A percentile compares a stretch with the other conserved stretches of the same genome.
Evolutionary conservation across 192 early-diverging fungal species (phyloP).

Genomic region (Mortierella claussenii): DNA sequence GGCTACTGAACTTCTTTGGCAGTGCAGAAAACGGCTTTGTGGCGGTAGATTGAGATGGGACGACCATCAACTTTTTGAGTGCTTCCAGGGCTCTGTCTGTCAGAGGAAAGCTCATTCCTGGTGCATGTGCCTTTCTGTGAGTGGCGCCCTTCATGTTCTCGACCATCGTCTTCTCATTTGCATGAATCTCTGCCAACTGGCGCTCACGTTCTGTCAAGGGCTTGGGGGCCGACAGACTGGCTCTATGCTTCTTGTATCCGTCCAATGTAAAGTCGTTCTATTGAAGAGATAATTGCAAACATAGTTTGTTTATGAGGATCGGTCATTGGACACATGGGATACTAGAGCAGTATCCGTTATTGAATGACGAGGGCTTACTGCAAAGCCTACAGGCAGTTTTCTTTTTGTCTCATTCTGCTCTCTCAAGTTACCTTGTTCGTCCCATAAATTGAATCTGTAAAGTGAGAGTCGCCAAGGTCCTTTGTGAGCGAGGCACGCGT

Average conservation of each 20-base stretch:
- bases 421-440: conserved; percentile 62
- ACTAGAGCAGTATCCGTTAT: not conserved
- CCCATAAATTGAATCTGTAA: conserved; percentile 87
- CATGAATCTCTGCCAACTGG: conserved; percentile 73
- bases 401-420: not conserved
- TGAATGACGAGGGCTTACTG: too few species aligned
- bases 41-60: not conserved
- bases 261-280: conserved; percentile 73
- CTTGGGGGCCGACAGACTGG: conserved; percentile 71
- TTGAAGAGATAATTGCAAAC: not conserved
- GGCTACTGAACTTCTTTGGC: conserved; percentile 33
- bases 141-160: conserved; percentile 64
- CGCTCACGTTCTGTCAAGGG: conserved; percentile 90
- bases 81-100: conserved; percentile 69
- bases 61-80: conserved; percentile 61
- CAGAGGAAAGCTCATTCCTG: conserved; percentile 72
- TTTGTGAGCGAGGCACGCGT: conserved; percentile 82
- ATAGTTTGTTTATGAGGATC: too few species aligned
- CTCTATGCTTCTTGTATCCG: conserved; percentile 70
- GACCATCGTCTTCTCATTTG: conserved; percentile 60
- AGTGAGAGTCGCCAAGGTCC: conserved; percentile 82
- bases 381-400: too few species aligned
- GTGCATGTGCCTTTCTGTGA: conserved; percentile 71
- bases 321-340: too few species aligned
- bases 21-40: conserved; percentile 5